phyloP scores from a whole-genome alignment of 345 rosid species.

The Iberis pinnata region DNA sequence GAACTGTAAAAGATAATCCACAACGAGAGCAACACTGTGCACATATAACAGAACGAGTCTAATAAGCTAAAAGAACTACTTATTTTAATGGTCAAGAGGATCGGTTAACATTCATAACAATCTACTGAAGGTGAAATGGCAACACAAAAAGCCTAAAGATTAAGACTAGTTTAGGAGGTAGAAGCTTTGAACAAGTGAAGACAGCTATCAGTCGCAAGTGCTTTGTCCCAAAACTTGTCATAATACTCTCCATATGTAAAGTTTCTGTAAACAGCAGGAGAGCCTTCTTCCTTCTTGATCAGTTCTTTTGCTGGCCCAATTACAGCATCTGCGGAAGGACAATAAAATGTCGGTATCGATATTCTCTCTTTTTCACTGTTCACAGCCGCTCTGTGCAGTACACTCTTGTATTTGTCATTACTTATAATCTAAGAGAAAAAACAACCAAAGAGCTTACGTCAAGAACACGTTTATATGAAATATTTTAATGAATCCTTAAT shows the following conservation, averaged over 20 bases:
- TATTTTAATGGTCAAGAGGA: no score
- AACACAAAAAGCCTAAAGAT: no score
- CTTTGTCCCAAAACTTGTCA: constrained; percentile 52
- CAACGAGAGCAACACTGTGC: no score
- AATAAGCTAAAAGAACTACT: no score
- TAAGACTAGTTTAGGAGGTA: background rate
- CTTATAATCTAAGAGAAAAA: constrained; percentile 35
- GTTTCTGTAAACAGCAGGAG: constrained; percentile 33
- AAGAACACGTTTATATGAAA: no score
- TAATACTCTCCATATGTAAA: constrained; percentile 46
- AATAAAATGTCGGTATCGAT: constrained; percentile 49
- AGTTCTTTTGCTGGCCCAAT: constrained; percentile 34
- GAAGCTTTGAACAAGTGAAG: constrained; percentile 49
- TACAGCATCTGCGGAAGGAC: constrained; percentile 47
- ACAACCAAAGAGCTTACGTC: background rate
- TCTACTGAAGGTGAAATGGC: no score
- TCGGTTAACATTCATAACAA: no score
- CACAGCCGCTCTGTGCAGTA: constrained; percentile 50
- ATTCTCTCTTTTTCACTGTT: constrained; percentile 37
- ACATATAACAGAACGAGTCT: no score
- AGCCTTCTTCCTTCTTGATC: constrained; percentile 20
- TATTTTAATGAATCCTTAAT: no score
- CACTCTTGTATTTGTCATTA: constrained; percentile 53
- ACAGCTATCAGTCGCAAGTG: constrained; percentile 43
- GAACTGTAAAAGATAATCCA: no score